Evolutionary conservation across 352 stramenopile genomes (phyloP).

Genomic region (Blastocystis sp.): DNA sequence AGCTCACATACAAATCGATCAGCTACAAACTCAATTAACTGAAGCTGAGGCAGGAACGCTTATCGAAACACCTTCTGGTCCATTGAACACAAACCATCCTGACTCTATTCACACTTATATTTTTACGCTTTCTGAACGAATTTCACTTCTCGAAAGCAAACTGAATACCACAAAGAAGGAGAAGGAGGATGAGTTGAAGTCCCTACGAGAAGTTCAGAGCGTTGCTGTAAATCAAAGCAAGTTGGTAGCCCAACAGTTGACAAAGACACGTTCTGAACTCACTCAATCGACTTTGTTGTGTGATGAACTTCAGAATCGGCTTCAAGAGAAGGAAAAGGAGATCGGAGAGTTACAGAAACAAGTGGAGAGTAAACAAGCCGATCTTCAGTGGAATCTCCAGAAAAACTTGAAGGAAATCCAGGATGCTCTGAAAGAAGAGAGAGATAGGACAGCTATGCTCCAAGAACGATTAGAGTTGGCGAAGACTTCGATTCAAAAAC

Average conservation of each 20-base stretch:
- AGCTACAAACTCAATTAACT: not conserved
- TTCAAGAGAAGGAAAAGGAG: not conserved
- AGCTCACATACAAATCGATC: not conserved
- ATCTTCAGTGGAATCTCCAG: not conserved
- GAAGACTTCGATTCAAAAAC: slow-evolving; percentile 13
- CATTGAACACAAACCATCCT: slow-evolving; percentile 8
- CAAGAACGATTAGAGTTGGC: not conserved
- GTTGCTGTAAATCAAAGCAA: slow-evolving; percentile 20
- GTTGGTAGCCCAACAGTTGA: not conserved
- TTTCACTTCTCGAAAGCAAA: not conserved
- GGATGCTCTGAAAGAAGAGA: slow-evolving; percentile 1
- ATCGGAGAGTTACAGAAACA: not conserved
- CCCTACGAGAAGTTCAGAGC: not conserved
- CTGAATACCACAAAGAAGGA: not conserved
- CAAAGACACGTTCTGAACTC: not conserved
- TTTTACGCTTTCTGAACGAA: not conserved
- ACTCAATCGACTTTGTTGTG: not conserved
- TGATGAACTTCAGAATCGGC: not conserved
- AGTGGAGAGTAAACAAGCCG: too few species aligned
- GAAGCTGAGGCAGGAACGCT: not conserved
- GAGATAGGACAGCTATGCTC: not conserved
- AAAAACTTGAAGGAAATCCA: not conserved
- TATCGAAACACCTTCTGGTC: slow-evolving; percentile 13
- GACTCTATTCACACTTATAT: not conserved
- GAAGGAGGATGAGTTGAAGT: slow-evolving; percentile 24